Conservation (phyloP, 2,329 filamentous ascomycete genomes). For the Cercospora berteroae region DNA sequence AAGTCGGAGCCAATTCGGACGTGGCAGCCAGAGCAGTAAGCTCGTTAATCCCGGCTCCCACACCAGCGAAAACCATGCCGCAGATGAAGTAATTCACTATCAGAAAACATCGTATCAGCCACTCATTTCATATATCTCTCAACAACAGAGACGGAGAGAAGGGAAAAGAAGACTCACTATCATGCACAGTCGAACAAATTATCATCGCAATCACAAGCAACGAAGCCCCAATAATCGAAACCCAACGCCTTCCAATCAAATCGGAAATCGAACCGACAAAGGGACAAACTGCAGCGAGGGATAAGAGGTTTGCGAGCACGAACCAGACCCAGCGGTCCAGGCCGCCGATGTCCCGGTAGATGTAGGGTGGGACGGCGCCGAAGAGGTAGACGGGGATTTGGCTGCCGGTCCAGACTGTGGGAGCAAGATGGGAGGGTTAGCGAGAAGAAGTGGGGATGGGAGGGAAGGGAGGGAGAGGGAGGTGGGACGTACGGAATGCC, state of each 20-base stretch:
- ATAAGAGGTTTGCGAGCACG: slow-evolving; percentile 54
- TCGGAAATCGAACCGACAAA: slow-evolving; percentile 66
- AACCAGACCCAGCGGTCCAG: slow-evolving; percentile 42
- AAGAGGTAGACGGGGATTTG: slow-evolving; percentile 57
- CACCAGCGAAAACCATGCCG: slow-evolving; percentile 60
- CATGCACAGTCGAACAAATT: slow-evolving; percentile 56
- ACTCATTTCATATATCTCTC: not conserved
- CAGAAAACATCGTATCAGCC: not conserved
- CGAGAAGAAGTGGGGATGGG: too few species aligned
- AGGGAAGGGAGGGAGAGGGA: not conserved
- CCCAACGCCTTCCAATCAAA: slow-evolving; percentile 60
- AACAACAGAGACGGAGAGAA: too few species aligned
- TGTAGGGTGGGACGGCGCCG: slow-evolving; percentile 34
- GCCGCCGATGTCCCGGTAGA: slow-evolving; percentile 26
- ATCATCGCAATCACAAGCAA: slow-evolving; percentile 60
- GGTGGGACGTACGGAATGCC: not conserved
- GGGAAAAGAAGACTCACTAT: slow-evolving; percentile 48
- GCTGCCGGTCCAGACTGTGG: slow-evolving; percentile 56
- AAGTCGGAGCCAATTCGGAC: slow-evolving; percentile 64
- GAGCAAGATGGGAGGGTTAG: not conserved
- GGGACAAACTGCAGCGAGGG: slow-evolving; percentile 56
- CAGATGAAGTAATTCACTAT: slow-evolving; percentile 52
- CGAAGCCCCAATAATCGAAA: slow-evolving; percentile 55
- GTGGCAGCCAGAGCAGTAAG: slow-evolving; percentile 67
- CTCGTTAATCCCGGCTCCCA: slow-evolving; percentile 66